Evolutionary conservation across 768 basidiomycete species (phyloP).

Genomic region (Rhodosporidiobolus sp.): DNA sequence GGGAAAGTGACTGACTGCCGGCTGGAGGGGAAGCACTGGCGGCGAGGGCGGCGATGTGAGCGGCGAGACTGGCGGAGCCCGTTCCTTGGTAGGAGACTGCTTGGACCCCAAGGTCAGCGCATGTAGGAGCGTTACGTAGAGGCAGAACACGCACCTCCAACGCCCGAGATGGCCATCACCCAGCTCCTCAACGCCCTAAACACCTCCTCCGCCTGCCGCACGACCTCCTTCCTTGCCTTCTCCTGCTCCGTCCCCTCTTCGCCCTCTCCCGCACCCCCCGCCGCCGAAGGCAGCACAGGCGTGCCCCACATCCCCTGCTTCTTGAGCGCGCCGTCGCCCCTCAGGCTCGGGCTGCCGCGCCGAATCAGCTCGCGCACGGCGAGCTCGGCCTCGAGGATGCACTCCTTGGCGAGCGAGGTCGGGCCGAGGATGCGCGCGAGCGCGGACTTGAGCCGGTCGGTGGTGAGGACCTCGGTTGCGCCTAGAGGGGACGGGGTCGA

Average conservation of each 20-base stretch:
- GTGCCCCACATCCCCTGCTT: slow-evolving; percentile 4
- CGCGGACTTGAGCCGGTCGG: slow-evolving; percentile 64
- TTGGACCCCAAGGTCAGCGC: neutral
- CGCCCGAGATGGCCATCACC: slow-evolving; percentile 62
- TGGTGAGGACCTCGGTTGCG: slow-evolving; percentile 52
- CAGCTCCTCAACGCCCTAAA: slow-evolving; percentile 53
- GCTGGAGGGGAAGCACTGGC: slow-evolving; percentile 28
- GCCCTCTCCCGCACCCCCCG: neutral
- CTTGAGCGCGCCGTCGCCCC: slow-evolving; percentile 57
- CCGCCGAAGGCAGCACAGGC: neutral
- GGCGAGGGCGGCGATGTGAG: slow-evolving; percentile 12
- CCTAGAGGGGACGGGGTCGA: slow-evolving; percentile 1
- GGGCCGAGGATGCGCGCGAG: slow-evolving; percentile 70
- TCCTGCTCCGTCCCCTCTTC: slow-evolving; percentile 9
- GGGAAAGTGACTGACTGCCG: slow-evolving; percentile 54
- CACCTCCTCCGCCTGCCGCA: slow-evolving; percentile 33
- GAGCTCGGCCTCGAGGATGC: slow-evolving; percentile 85
- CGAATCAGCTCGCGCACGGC: slow-evolving; percentile 73
- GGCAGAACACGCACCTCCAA: slow-evolving; percentile 61
- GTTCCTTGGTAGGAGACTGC: slow-evolving; percentile 1
- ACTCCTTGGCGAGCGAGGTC: slow-evolving; percentile 82
- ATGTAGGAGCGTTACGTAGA: slow-evolving; percentile 9
- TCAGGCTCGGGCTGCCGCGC: slow-evolving; percentile 50
- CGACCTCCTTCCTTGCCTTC: neutral
- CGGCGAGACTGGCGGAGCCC: neutral